A percentile compares a stretch with the other conserved stretches of the same genome.
Conservation (phyloP, 2,329 filamentous ascomycete species). For the Ophidiomyces ophidiicola region DNA sequence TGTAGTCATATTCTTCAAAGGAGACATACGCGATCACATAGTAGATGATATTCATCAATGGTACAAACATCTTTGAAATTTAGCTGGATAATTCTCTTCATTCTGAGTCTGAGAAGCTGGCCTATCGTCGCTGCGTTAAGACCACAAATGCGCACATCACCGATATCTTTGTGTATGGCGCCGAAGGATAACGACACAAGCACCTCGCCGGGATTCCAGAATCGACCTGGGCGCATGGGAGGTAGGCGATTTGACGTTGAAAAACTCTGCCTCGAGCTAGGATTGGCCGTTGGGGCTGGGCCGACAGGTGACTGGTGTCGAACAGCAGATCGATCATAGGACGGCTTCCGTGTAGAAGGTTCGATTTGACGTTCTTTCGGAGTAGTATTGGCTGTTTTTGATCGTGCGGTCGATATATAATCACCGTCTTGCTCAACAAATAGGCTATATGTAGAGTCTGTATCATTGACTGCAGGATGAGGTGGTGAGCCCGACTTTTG, state of each 20-base stretch:
- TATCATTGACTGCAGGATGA: background rate
- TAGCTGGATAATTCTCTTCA: slow-evolving; percentile 17
- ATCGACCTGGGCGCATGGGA: background rate
- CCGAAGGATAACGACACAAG: slow-evolving; percentile 24
- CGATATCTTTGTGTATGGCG: slow-evolving; percentile 20
- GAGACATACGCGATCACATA: slow-evolving; percentile 23
- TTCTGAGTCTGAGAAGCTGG: slow-evolving; percentile 18
- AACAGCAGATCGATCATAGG: background rate
- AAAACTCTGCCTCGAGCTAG: background rate
- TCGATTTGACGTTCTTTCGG: background rate
- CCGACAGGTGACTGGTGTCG: background rate
- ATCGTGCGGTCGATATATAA: background rate
- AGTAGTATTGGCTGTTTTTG: background rate
- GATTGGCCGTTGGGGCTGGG: background rate
- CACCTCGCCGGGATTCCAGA: slow-evolving; percentile 21
- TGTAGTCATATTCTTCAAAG: too few species aligned
- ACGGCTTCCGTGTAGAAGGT: background rate
- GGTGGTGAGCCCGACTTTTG: background rate
- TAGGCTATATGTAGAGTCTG: slow-evolving; percentile 9
- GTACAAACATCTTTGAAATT: slow-evolving; percentile 27
- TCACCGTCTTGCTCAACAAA: slow-evolving; percentile 18
- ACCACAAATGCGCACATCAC: slow-evolving; percentile 23
- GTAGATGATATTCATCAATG: slow-evolving; percentile 19
- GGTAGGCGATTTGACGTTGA: background rate
- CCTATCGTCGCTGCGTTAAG: slow-evolving; percentile 11